phyloP scores from a whole-genome alignment of 1,284 basidiomycete species.

The Moesziomyces sp. region DNA sequence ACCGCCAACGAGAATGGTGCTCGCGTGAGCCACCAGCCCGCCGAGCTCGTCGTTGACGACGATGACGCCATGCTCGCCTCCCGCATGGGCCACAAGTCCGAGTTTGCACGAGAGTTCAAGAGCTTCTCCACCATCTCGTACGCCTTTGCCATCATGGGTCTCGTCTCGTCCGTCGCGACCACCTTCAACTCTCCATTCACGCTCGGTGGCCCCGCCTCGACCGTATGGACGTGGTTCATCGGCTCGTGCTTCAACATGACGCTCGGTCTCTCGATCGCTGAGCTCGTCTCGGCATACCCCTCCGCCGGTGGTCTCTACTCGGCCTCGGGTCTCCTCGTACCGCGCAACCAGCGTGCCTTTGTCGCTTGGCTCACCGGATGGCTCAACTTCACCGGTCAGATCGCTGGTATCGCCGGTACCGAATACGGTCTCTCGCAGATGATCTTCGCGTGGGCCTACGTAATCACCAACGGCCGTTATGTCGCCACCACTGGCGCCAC shows the following conservation, averaged over 20 bases:
- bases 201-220: conserved; percentile 59
- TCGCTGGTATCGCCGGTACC: conserved; percentile 83
- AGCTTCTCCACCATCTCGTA: conserved; percentile 66
- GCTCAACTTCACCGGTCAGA: conserved; percentile 86
- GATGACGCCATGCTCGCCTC: conserved; percentile 62
- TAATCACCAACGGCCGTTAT: conserved; percentile 54
- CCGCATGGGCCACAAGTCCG: conserved; percentile 63
- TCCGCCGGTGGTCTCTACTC: conserved; percentile 82
- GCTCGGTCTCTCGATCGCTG: conserved; percentile 64
- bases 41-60: conserved; percentile 46
- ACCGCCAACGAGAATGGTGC: conserved; percentile 33
- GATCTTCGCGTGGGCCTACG: conserved; percentile 79
- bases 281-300: conserved; percentile 75
- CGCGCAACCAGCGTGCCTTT: conserved; percentile 55
- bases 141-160: conserved; percentile 66
- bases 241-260: conserved; percentile 65
- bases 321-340: conserved; percentile 67
- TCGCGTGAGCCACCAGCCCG: conserved; percentile 48
- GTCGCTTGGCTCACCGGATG: conserved; percentile 78
- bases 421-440: conserved; percentile 89
- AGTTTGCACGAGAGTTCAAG: conserved; percentile 67
- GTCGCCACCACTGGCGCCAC: conserved; percentile 55
- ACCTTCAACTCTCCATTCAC: conserved; percentile 65
- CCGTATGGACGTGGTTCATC: conserved; percentile 66
- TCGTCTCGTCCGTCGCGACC: conserved; percentile 65